Base-by-base conservation (phyloP, 768 basidiomycete species). In the Boletus eberwhitei region DNA sequence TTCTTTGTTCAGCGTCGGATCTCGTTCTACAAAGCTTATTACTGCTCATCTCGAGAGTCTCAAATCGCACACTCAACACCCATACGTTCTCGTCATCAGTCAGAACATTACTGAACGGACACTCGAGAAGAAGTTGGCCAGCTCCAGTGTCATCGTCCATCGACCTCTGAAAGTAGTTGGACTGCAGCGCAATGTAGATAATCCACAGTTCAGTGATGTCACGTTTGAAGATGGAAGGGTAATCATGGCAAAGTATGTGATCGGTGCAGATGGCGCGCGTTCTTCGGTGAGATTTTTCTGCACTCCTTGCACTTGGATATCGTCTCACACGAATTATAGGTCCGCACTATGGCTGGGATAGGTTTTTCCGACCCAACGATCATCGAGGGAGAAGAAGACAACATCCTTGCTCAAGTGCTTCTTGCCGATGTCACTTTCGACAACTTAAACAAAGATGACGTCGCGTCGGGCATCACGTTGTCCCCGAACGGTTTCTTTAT, bases 231-330 rank as follows among this genome's bases (percentile, higher is more conserved):
- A 74, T 41, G 80, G 80, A 3, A 71, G 71, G 34, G 61, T 67
- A 13, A 71, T 82, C 35, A 71, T 64, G 7, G 65, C 80, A 13
- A 73, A 72, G 38, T 81, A 79, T 61, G 74, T 81, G 6, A 59
- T 82, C 35, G 82, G 77, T 22, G 79, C 80, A 7, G 80, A 83
- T 59, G 80, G 82, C 4, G 67, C 78, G 3, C 72, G 63, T 53
- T 83, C 80, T 1, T 59, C 63, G 34, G 81, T 81, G 59, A 46
- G 73, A 60, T 22, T 26, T n/a, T 6, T 31, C 8, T 29, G 9
- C 46, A 26, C 17, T 31, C 11, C 34, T 32, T 45, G 6, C 12
- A 2, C 17, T 29, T 19, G 2, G 1, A 26, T n/a, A 22, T 48
- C 1, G 7, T 17, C 44, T 55, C 31, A 31, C 16, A 49, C 6